Conservation (phyloP, 805 yeast species). For the Lipomyces orientalis region DNA sequence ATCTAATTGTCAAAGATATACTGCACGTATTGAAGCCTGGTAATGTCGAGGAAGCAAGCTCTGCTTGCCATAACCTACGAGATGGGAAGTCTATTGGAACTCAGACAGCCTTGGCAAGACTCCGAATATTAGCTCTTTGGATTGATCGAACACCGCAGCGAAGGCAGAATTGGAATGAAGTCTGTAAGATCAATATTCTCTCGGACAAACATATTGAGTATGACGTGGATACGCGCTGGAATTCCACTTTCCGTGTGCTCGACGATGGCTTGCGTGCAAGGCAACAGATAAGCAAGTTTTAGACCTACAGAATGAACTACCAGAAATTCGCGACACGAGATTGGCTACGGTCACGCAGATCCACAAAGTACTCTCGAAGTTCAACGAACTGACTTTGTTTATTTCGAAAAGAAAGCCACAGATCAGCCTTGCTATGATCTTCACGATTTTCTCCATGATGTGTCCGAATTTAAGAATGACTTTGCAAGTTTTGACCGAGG, state of each 20-base stretch:
- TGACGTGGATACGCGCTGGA: neutral
- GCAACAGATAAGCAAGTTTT: slow-evolving; percentile 4
- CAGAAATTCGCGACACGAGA: neutral
- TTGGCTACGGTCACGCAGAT: slow-evolving; percentile 9
- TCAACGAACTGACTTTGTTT: neutral
- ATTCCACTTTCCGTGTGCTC: neutral
- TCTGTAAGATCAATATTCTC: neutral
- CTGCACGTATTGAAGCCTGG: neutral
- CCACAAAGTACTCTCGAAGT: slow-evolving; percentile 1
- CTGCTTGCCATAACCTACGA: neutral
- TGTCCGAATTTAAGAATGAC: too few species aligned
- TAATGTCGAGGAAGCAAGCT: neutral
- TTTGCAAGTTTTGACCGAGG: too few species aligned
- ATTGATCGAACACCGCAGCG: slow-evolving; percentile 3
- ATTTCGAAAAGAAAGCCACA: neutral
- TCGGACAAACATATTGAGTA: slow-evolving; percentile 1
- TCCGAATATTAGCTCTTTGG: slow-evolving; percentile 2
- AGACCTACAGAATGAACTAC: slow-evolving; percentile 3
- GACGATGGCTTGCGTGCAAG: slow-evolving; percentile 4
- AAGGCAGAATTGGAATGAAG: slow-evolving; percentile 1
- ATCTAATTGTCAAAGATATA: slow-evolving; percentile 4
- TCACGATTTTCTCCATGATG: too few species aligned
- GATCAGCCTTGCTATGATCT: slow-evolving; percentile 3
- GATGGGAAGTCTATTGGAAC: too few species aligned
- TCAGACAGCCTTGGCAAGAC: too few species aligned